Conservation (phyloP, 202 grass and related monocot genomes). For the Carex sylvatica region DNA sequence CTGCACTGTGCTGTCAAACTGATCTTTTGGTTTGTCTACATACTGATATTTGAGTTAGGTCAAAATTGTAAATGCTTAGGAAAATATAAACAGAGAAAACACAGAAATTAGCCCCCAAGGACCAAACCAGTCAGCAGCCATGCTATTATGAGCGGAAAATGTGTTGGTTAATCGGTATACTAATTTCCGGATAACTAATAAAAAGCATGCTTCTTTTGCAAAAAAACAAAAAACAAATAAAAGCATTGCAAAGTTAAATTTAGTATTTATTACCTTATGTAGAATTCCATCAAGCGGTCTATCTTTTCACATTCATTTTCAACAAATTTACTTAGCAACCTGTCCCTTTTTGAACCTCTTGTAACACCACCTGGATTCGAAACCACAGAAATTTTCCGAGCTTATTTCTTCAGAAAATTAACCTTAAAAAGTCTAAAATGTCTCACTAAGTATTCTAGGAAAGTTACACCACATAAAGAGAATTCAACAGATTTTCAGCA, state of each 20-base stretch:
- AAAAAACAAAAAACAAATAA: neutral
- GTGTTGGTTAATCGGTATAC: neutral
- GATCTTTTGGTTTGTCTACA: neutral
- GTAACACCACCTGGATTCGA: constrained; percentile 63
- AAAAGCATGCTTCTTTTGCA: constrained; percentile 6
- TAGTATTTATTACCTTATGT: constrained; percentile 47
- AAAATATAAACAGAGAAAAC: neutral
- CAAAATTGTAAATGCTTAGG: neutral
- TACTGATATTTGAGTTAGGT: neutral
- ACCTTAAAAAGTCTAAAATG: neutral
- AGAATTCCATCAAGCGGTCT: constrained; percentile 90
- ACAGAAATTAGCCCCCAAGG: neutral
- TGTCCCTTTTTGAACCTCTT: constrained; percentile 87
- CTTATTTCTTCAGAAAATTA: constrained; percentile 11
- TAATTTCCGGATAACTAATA: constrained; percentile 8
- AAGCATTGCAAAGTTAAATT: neutral
- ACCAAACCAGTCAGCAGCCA: neutral
- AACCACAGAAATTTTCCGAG: constrained; percentile 21
- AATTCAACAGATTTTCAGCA: neutral
- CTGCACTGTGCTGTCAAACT: neutral
- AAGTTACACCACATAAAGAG: neutral
- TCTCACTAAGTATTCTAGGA: neutral
- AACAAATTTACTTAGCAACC: constrained; percentile 91
- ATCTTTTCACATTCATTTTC: constrained; percentile 99
- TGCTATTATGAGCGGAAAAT: neutral